A percentile compares a stretch with the other conserved stretches of the same genome.
phyloP scores from a whole-genome alignment of 345 rosid genomes.

The Psidium friedrichsthalianum region DNA sequence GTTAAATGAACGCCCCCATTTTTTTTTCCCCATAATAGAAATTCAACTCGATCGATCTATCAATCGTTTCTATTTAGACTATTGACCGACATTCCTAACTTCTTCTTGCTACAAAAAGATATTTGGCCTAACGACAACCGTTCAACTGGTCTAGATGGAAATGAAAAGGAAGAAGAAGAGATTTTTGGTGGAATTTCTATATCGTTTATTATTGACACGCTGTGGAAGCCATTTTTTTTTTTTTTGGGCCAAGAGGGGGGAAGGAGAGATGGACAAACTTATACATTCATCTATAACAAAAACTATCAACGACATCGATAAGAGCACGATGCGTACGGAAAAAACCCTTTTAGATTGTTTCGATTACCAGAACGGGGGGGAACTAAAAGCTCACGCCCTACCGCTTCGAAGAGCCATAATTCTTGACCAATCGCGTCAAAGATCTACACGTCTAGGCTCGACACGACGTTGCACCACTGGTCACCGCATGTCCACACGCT shows the following conservation, averaged over 20 bases:
- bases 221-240: not conserved
- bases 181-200: not conserved
- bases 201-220: not conserved
- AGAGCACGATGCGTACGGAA: not conserved
- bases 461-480: not conserved
- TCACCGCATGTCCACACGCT: not conserved
- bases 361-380: too few species aligned
- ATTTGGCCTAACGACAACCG: not conserved
- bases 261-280: not conserved
- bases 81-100: not conserved
- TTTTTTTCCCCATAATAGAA: not conserved
- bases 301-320: not conserved
- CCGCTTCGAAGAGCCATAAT: not conserved
- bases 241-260: too few species aligned
- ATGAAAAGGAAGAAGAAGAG: not conserved
- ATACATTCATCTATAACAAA: rapidly evolving
- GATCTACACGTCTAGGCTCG: not conserved
- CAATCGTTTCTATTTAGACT: not conserved
- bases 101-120: not conserved
- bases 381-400: not conserved
- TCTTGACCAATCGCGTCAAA: not conserved
- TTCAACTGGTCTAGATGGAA: not conserved
- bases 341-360: not conserved
- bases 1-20: not conserved
- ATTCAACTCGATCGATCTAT: not conserved